Conservation (phyloP, 106 monocot genomes). For the Dendrobium chrysotoxum region DNA sequence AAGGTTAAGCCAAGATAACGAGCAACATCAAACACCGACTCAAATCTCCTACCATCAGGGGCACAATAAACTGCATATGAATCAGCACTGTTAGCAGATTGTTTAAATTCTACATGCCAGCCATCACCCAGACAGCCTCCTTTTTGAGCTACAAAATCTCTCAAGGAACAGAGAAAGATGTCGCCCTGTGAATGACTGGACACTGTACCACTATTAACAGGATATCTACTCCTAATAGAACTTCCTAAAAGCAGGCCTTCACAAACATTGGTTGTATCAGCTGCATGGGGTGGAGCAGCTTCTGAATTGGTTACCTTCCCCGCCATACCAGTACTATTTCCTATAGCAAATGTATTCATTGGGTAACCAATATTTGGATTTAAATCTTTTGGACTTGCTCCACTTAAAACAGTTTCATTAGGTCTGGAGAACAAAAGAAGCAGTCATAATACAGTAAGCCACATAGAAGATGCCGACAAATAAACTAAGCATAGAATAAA, state of each 20-base stretch:
- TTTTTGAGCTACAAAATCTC: constrained; percentile 43
- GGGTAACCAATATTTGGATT: constrained; percentile 12
- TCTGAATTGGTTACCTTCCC: constrained; percentile 13
- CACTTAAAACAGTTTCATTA: constrained; percentile 20
- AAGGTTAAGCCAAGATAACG: constrained; percentile 46
- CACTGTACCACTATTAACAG: constrained; percentile 9
- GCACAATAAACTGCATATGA: constrained; percentile 41
- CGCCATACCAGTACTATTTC: constrained; percentile 8
- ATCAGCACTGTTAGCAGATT: constrained; percentile 23
- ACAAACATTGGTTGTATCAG: constrained; percentile 5
- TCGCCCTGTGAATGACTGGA: constrained; percentile 25
- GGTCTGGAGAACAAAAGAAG: constrained; percentile 27
- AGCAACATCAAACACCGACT: constrained; percentile 69
- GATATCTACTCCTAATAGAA: constrained; percentile 16
- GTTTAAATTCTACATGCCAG: constrained; percentile 55
- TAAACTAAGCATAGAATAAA: neutral
- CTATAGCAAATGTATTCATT: constrained; percentile 23
- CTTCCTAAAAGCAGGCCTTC: constrained; percentile 19
- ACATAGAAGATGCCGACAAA: neutral
- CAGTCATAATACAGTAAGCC: neutral
- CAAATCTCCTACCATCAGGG: constrained; percentile 77
- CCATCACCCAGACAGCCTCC: constrained; percentile 48
- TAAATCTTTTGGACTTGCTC: constrained; percentile 19
- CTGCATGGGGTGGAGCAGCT: constrained; percentile 9
- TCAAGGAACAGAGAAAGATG: constrained; percentile 31